A percentile compares a stretch with the other conserved stretches of the same genome.
Conservation (phyloP, 2,329 filamentous ascomycete species). For the Fusarium continuum region DNA sequence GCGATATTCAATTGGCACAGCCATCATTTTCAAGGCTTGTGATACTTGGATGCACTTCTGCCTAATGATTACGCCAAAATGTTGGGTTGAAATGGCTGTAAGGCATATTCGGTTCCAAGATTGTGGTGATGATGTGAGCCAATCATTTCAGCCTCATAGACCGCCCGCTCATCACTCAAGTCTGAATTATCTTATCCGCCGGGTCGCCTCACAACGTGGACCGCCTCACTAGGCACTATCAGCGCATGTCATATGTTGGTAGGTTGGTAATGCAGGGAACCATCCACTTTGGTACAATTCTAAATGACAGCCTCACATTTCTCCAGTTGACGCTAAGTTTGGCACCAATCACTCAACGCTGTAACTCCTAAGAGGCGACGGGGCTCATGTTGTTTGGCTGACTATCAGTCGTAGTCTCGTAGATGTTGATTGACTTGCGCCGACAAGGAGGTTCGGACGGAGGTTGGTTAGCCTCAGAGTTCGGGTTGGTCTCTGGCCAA, state of each 20-base stretch:
- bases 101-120: conserved; percentile 5
- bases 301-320: background rate
- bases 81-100: conserved; percentile 16
- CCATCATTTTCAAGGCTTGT: background rate
- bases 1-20: background rate
- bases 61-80: conserved; percentile 17
- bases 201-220: conserved; percentile 19
- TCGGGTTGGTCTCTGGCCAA: background rate
- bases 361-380: background rate
- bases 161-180: conserved; percentile 23
- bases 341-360: conserved; percentile 9
- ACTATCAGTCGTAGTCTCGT: background rate
- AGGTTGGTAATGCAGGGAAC: background rate
- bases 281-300: background rate
- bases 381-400: background rate
- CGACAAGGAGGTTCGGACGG: background rate
- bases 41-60: conserved; percentile 15
- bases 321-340: background rate
- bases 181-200: conserved; percentile 4
- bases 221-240: background rate
- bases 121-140: conserved; percentile 13
- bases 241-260: background rate
- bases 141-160: conserved; percentile 30
- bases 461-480: conserved; percentile 1
- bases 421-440: background rate